A percentile compares a stretch with the other conserved stretches of the same genome.
Conservation (phyloP, 352 stramenopile species). For the Pythium myriotylum region DNA sequence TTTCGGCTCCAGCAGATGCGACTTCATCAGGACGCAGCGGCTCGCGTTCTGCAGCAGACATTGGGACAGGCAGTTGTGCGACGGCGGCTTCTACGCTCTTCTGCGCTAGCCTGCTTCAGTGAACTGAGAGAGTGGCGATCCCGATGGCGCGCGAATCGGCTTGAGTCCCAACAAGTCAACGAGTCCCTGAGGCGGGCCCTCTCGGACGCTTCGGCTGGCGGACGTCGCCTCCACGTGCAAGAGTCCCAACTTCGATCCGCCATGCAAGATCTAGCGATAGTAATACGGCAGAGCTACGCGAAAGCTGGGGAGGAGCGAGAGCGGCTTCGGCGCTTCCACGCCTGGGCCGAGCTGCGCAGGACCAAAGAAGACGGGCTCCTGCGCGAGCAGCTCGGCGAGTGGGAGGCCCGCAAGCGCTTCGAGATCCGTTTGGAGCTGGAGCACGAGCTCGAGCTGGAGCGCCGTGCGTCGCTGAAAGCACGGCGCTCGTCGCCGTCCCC, state of each 20-base stretch:
- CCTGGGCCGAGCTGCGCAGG: conserved; percentile 43
- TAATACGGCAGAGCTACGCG: conserved; percentile 31
- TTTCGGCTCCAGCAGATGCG: conserved; percentile 37
- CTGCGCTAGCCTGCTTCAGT: conserved; percentile 30
- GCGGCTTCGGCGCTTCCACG: conserved; percentile 48
- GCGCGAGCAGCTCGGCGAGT: conserved; percentile 38
- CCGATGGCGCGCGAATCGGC: not conserved
- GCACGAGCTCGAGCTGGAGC: conserved; percentile 53
- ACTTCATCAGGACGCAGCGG: conserved; percentile 34
- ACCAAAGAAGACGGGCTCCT: conserved; percentile 52
- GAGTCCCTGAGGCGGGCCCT: not conserved
- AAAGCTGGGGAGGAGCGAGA: conserved; percentile 42
- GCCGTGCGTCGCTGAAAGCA: conserved; percentile 19
- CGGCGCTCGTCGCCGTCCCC: not conserved
- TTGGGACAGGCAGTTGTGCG: conserved; percentile 36
- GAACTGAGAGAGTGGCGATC: not conserved
- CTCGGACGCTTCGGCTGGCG: not conserved
- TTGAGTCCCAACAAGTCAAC: not conserved
- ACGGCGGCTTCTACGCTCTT: conserved; percentile 29
- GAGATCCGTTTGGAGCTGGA: conserved; percentile 70
- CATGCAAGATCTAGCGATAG: conserved; percentile 27
- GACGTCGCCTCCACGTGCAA: conserved; percentile 32
- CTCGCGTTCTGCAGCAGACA: conserved; percentile 49
- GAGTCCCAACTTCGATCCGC: conserved; percentile 29
- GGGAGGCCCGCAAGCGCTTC: conserved; percentile 46